Base-by-base conservation (phyloP, 2,329 filamentous ascomycete species). In the Aspergillus jensenii region DNA sequence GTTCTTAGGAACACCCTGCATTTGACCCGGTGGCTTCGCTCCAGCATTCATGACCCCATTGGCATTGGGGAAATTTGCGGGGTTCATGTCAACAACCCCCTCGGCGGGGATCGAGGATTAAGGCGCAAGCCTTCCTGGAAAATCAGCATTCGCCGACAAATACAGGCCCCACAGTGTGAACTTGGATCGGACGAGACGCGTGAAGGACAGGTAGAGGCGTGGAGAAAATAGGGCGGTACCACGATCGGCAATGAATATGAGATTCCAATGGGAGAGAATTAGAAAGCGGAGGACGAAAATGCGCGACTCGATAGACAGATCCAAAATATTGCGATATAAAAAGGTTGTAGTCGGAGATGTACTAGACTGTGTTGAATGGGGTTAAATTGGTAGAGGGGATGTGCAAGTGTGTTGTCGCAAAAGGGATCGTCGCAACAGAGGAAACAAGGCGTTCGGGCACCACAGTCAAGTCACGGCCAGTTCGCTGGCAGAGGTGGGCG, bases 11-110 rank as follows among this genome's bases (percentile, higher is more conserved):
- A 59, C 63, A 39, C 59, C 66, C 60, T 71, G 70, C 67, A 73
- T 72, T 46, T 70, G 68, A 51, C 63, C 66, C 35, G 64, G 67
- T 55, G 72, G 65, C 49, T 70, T 73, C 61, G 68, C 68, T 57
- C 61, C 69, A 53, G 65, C 68, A 57, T 70, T 70, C 68, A 74
- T 72, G 59, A 60, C 68, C 62, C 66, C 72, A 64, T 69, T 73
- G 62, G 68, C 66, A 62, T 74, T 75, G 62, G 69, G 55, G 56
- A 76, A 76, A 61, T 69, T 70, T 65, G 68, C 71, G 63, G 74
- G 71, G 76, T 77, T 78, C 75, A 78, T 78, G 63, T 68, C 70
- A 67, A 69, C 66, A 71, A 66, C 69, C 72, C 73, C 63, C 66
- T 70, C 60, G 71, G 69, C 67, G 73, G 71, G 73, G 72, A 69